These are phyloP conservation scores for Ogataea philodendri DNA, from an alignment of 805 yeast species.

Conservation along the genomic window DNA sequence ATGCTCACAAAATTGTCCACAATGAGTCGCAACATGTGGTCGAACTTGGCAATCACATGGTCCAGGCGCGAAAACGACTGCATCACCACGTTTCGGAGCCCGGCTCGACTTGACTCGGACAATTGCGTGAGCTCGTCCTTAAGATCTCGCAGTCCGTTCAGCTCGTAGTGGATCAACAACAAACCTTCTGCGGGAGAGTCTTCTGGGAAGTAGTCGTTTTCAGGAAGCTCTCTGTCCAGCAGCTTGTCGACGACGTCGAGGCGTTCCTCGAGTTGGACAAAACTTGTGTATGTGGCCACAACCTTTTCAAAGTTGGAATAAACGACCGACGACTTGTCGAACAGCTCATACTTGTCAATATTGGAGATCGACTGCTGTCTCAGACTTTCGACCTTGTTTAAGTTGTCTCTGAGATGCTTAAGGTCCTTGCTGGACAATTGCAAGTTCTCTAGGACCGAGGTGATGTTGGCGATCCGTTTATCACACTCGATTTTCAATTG, in stretches of 20 bases:
- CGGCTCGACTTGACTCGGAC: constrained; percentile 48
- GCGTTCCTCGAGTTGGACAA: constrained; percentile 52
- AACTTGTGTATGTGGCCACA: constrained; percentile 59
- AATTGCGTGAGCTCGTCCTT: constrained; percentile 68
- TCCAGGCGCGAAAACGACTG: constrained; percentile 53
- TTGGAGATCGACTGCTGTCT: constrained; percentile 48
- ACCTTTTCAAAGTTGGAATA: constrained; percentile 74
- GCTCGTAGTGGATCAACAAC: constrained; percentile 63
- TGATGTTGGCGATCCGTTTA: constrained; percentile 39
- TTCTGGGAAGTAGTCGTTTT: constrained; percentile 35
- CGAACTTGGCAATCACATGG: constrained; percentile 56
- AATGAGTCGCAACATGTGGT: constrained; percentile 58
- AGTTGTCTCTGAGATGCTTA: constrained; percentile 43
- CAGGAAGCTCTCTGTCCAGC: constrained; percentile 45
- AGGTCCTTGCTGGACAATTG: constrained; percentile 43
- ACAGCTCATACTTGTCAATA: constrained; percentile 65
- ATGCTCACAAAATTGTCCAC: constrained; percentile 64
- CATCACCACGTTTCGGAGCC: constrained; percentile 63
- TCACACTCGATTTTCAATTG: constrained; percentile 68
- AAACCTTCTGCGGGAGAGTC: constrained; percentile 51
- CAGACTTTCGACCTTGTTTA: constrained; percentile 35
- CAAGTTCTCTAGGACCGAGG: constrained; percentile 24
- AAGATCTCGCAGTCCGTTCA: constrained; percentile 73
- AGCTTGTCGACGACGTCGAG: constrained; percentile 49
- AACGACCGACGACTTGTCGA: constrained; percentile 62